Evolutionary conservation across 129 eudicot species (phyloP), one percentile per base, ranked within the genome.

Genomic region (Centaurea solstitialis): DNA sequence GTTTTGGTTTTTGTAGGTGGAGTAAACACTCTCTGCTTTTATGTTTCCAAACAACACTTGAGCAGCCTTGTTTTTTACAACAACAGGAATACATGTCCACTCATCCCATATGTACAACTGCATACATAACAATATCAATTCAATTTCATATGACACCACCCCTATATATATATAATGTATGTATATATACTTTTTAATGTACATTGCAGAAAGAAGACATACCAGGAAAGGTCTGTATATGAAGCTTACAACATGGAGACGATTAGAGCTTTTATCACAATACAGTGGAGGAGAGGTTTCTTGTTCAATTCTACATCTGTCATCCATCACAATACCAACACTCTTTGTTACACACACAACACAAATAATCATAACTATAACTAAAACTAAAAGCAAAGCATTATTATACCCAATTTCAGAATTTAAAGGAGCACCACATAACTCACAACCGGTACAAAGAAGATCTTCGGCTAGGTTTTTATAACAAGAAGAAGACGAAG

Each of bases 191-290:
- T 33, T 33, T 33, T 33, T 24, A 38, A 50, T 33, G 66, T 67
- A 75, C 78, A 43, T 13, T 7, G 6, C 2, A 50, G 64, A 77
- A 57, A 78, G 33, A 72, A 40, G 73, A 75, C 89, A 50, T 87
- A 93, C 98, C 98, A 91, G 74, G 84, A 91, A 93, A 28, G 98
- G 94, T 80, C 97, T 86, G 85, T 93, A 93, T 76, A 93, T 88
- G 84, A 79, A 71, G 82, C 93, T 85, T 9, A 87, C 87, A 75
- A 67, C 20, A 71, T 93, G 98, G 69, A 89, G 86, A 76, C 83
- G 90, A 38, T 91, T 84, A 28, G 86, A 86, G 91, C 95, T 89
- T 85, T 83, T 90, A 61, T 50, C 84, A 76, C 98, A 93, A 76
- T 88, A 87, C 20, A 93, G 84, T 72, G 94, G 89, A 75, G 37